Evolutionary conservation across 352 stramenopile species (phyloP), one percentile per base, ranked within the genome.

Genomic region (Phytophthora tubulina): DNA sequence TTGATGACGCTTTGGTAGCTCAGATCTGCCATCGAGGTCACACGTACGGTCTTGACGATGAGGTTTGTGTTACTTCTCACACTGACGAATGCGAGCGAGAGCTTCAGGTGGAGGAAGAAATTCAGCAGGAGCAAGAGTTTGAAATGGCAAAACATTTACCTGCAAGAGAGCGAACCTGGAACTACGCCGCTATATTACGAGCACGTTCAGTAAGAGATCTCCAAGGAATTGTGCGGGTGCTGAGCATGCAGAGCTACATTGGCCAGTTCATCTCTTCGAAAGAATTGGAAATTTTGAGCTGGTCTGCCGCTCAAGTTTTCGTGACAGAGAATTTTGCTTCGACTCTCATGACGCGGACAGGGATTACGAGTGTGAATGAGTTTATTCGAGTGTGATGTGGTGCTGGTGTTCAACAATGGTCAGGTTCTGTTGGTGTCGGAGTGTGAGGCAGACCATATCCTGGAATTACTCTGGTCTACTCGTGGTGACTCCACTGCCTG

Each of bases 21-120:
- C 42, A 71, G 48, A 80, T 84, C 21, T 67, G 54, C 17, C 21
- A 10, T 2, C 33, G 31, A 54, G 55, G 71, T 3, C 35, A 21
- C 9, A 21, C n/a, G 10, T 90, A 73, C 51, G 80, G 79, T 69
- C 44, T 81, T 13, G 75, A 91, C 21, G 67, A 85, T 39, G 75
- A 76, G 53, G 63, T 89, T 0, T 68, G 84, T 6, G 62, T 85
- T 17, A 83, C 71, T 15, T 58, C 70, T 0, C 84, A 86, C 45
- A 76, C 61, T 14, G 75, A 87, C 42, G 76, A 92, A 52, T 91
- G 79, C 11, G 84, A 91, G 63, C 79, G 79, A 11, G 80, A 92
- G 63, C 38, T 91, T 14, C 81, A 89, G 27, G 54, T 88, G 11
- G 67, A 91, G 51, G 70, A 89, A 39, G 80, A 88, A 36, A 48